phyloP scores from a whole-genome alignment of 1,284 basidiomycete genomes.

The Cryptococcus depauperatus region DNA sequence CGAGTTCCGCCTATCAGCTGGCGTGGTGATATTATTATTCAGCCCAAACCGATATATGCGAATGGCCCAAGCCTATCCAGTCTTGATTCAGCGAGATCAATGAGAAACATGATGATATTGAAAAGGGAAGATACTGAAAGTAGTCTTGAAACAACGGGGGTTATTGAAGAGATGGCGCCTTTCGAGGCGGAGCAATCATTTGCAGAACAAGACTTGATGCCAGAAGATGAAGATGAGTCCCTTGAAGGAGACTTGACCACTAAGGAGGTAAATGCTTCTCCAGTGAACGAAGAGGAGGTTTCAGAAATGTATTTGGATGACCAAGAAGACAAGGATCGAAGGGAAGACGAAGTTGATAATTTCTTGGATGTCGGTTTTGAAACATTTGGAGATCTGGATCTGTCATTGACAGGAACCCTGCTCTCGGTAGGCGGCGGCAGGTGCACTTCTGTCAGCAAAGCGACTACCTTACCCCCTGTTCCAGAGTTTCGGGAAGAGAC shows the following conservation, averaged over 20 bases:
- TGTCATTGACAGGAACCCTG: no score
- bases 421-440: no score
- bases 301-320: no score
- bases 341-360: no score
- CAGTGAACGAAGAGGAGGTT: neutral
- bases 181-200: neutral
- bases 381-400: no score
- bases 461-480: no score
- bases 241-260: no score
- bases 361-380: no score
- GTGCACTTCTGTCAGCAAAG: no score
- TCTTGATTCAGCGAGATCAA: constrained; percentile 23
- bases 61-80: constrained; percentile 25
- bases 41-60: constrained; percentile 37
- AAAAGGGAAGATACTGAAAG: constrained; percentile 22
- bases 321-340: no score
- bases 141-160: constrained; percentile 5
- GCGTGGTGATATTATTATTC: constrained; percentile 6
- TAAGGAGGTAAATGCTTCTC: no score
- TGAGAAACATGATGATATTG: constrained; percentile 36
- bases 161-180: constrained; percentile 9
- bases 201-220: neutral
- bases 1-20: constrained; percentile 10
- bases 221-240: neutral
- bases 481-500: no score